Evolutionary conservation across 2,329 filamentous ascomycete genomes (phyloP), one percentile per base, ranked within the genome.

Genomic region (Fusarium buharicum): DNA sequence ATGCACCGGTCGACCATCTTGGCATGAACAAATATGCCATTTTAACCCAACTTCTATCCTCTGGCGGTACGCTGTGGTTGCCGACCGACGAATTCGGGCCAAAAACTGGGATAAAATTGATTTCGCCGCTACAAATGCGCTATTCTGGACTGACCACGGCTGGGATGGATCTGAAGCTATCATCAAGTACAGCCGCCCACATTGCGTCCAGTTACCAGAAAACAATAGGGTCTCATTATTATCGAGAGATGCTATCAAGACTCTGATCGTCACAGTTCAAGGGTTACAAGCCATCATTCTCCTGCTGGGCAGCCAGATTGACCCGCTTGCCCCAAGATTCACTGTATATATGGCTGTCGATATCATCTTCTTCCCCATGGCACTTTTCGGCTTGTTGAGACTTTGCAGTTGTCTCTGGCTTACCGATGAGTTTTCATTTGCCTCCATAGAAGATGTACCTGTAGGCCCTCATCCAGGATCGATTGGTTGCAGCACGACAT

Each of bases 41-140:
- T 63, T 62, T 2, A 63, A 62, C 2, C 60, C 60, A 6, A 62
- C 60, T 1, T 63, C 58, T 1, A 62, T 63, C 3, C 28, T 63
- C 1, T 62, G 60, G 60, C 37, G 60, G 6, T 63, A 63, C 6
- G 53, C 34, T 1, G 22, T 34, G 3, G 38, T 64, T 5, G 18
- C 58, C 1, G 60, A 62, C 12, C 46, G 60, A 2, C 46, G 60
- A 0, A 28, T 64, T 6, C 40, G 60, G 0, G 53, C 60, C 0
- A 20, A 36, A 6, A 34, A 46, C 2, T 64, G 58, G 60, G 37
- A 47, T 11, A 45, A 10, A 2, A 30, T 46, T 4, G 60, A 64
- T 7, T 3, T 64, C 0, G 60, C 58, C 8, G 46, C 58, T 1
- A 49, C 39, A 1, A 64, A 63, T 31, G 58, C 58, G 0, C 5